Evolutionary conservation across 345 rosid species (phyloP), one percentile per base, ranked within the genome.

Genomic region (Syzygium aqueum): DNA sequence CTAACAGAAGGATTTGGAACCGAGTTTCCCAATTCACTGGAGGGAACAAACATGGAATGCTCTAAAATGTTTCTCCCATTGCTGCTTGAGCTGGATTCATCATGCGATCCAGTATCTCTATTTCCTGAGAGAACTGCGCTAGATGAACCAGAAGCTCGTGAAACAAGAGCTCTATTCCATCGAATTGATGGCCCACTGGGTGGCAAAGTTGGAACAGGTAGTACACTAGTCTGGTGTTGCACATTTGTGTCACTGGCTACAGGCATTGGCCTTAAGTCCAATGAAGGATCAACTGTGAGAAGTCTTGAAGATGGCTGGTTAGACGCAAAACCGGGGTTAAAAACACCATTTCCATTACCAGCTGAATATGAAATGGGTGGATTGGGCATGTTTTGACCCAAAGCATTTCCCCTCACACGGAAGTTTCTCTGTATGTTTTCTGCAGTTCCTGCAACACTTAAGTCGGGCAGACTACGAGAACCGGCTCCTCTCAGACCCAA

Each of bases 371-470:
- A 88, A 82, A 92, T 30, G 65, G 94, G 88, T 63, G 89, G 88
- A 10, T 90, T 63, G 85, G 91, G 88, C 86, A 90, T 93, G 89
- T 89, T 92, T 27, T 88, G 95, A 89, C 84, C 91, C 73, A 94
- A 86, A 82, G 94, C 92, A 90, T 91, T 93, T 86, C 92, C 91
- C 87, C 96, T 87, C 85, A 90, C 84, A 49, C 95, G 92, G 51
- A 90, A 92, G 90, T 94, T 96, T 91, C 96, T 92, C 33, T 89
- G 91, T 28, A 94, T 91, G 88, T 89, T 88, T 88, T 92, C 98
- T 17, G 87, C 85, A 85, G 85, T 88, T 84, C 88, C 88, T 40
- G 92, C 89, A 85, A 88, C 73, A n/a, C 91, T 84, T 53, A 86
- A 57, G 86, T 91, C 93, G 84, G 94, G 90, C 86, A 85, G 87